Base-by-base conservation (phyloP, 2,329 filamentous ascomycete species). In the Ophiostoma sp. region DNA sequence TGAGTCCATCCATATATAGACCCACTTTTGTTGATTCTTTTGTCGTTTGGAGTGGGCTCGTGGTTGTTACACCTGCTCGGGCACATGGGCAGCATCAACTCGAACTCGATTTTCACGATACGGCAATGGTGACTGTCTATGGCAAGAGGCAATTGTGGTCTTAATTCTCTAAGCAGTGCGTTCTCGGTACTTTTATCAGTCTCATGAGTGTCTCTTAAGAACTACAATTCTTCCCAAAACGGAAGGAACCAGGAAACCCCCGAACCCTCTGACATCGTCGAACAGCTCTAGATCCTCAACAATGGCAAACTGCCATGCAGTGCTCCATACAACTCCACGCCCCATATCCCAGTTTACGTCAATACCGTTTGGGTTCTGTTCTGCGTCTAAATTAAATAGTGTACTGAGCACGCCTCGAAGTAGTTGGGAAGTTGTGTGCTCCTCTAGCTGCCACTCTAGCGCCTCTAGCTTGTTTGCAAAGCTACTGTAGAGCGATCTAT, bases 11-110 rank as follows among this genome's bases (percentile, higher is more conserved):
- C 27, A 31, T 33, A 33, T 35, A 62, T 27, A 35, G 27, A 11
- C 27, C 57, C 57, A 62, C 27, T 62, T 62, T 17, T 62, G 13
- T 62, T 31, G 27, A 35, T 35, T 62, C 57, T 62, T 62, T 35
- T 62, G 57, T 62, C 57, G 15, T 62, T 62, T 57, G 5, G 23
- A 31, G 54, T 62, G 57, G 57, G 57, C 23, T 62, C 27, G 44
- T 48, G 44, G 44, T 48, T 48, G 17, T n/a, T 48, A 48, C 17
- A 48, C 6, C 17, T 10, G 44, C 17, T 7, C 20, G 17, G 17
- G 44, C 44, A 7, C 20, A 48, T 23, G 44, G 20, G 44, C 44
- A 6, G 41, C 17, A 48, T 48, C 7, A 20, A 48, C 44, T 48
- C 44, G 44, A 20, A 7, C 27, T 31, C 27, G 52, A 57, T 4